Evolutionary conservation across 441 rosid species (phyloP).

Genomic region (Corymbia citriodora): DNA sequence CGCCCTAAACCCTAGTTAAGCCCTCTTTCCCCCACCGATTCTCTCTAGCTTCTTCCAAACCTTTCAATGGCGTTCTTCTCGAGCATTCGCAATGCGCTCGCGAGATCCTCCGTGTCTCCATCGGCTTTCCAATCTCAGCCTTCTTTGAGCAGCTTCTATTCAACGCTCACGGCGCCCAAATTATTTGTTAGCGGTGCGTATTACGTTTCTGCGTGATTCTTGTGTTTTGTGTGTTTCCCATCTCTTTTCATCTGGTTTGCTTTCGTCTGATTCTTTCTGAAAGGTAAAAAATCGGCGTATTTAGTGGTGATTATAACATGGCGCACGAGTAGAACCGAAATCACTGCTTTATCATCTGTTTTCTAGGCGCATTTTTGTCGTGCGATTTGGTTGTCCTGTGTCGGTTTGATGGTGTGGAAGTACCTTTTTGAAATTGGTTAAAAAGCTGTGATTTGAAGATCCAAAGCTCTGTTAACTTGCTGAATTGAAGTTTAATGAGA

Average conservation of each 20-base stretch:
- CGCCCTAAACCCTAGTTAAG: background rate
- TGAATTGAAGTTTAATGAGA: background rate
- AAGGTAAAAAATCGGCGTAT: background rate
- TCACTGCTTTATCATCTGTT: background rate
- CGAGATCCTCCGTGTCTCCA: conserved; percentile 19
- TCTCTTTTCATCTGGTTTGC: background rate
- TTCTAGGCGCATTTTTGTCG: background rate
- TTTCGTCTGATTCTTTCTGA: background rate
- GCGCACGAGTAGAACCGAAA: background rate
- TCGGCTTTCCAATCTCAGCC: conserved; percentile 20
- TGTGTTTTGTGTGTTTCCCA: background rate
- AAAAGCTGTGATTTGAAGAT: background rate
- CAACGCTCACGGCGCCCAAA: conserved; percentile 73
- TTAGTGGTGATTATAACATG: background rate
- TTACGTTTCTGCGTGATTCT: background rate
- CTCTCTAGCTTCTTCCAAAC: background rate
- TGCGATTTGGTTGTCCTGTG: background rate
- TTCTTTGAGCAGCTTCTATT: conserved; percentile 29
- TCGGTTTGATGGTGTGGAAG: background rate
- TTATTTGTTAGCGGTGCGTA: conserved; percentile 67
- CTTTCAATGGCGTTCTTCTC: conserved; percentile 49
- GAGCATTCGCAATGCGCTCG: conserved; percentile 31
- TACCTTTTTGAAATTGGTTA: background rate
- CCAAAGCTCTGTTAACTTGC: background rate
- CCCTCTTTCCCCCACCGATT: background rate